These are phyloP conservation scores for Scheffersomyces cryptocercus DNA, from an alignment of 1,139 yeast genomes.

Conservation along the genomic window DNA sequence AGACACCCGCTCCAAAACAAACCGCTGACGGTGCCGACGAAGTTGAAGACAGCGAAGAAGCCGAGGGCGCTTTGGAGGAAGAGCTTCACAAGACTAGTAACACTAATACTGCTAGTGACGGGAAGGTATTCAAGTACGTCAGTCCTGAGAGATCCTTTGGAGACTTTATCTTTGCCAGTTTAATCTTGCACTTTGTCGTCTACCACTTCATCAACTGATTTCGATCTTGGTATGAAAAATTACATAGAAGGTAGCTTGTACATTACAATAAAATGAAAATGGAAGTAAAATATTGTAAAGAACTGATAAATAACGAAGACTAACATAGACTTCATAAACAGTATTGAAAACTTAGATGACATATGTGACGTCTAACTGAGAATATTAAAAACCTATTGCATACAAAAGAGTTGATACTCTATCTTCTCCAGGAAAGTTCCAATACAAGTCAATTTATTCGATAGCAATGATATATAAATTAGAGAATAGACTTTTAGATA, in stretches of 20 bases:
- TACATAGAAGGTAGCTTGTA: constrained; percentile 9
- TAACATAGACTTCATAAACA: too few relatives aligned
- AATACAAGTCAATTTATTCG: too few relatives aligned
- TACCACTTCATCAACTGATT: constrained; percentile 83
- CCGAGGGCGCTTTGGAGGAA: constrained; percentile 3
- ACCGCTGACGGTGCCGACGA: constrained; percentile 5
- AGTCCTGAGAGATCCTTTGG: constrained; percentile 84
- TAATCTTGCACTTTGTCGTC: constrained; percentile 84
- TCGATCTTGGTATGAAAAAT: constrained; percentile 2
- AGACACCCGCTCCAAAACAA: constrained; percentile 10
- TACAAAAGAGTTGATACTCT: too few relatives aligned
- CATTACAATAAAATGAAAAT: constrained; percentile 2
- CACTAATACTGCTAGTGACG: constrained; percentile 11
- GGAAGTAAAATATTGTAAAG: too few relatives aligned
- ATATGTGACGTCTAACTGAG: too few relatives aligned
- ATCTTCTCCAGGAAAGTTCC: too few relatives aligned
- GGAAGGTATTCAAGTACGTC: constrained; percentile 46
- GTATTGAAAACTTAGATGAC: too few relatives aligned
- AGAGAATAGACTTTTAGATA: too few relatives aligned
- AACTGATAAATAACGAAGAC: too few relatives aligned
- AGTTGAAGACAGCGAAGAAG: constrained; percentile 9
- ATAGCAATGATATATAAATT: too few relatives aligned
- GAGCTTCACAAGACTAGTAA: constrained; percentile 2
- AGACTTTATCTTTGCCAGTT: constrained; percentile 84
- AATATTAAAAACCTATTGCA: too few relatives aligned